A percentile compares a stretch with the other conserved stretches of the same genome.
Conservation (phyloP, 176 grass and related monocot genomes). For the Puya raimondii region DNA sequence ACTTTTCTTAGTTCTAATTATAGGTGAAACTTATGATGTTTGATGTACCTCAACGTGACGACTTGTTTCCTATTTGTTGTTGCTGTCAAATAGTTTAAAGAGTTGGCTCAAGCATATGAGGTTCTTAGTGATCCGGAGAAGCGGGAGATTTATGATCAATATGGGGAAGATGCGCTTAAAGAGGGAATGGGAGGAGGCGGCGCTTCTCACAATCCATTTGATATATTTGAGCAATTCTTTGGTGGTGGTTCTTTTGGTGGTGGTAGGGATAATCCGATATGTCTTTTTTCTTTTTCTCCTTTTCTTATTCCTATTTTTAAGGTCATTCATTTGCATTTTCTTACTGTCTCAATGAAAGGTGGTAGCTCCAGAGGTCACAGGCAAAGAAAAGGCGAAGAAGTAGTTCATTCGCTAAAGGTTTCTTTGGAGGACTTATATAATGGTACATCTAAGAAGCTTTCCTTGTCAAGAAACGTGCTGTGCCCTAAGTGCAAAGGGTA, state of each 20-base stretch:
- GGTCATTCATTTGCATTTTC: slow-evolving; percentile 10
- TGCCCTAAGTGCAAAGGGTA: slow-evolving; percentile 95
- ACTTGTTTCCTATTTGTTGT: neutral
- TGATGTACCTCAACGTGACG: neutral
- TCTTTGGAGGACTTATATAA: slow-evolving; percentile 92
- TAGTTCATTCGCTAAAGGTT: slow-evolving; percentile 75
- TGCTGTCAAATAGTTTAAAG: slow-evolving; percentile 58
- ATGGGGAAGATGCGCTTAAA: slow-evolving; percentile 94
- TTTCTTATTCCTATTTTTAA: neutral
- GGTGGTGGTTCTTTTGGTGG: slow-evolving; percentile 49
- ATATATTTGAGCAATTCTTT: slow-evolving; percentile 92
- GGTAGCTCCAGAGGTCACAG: slow-evolving; percentile 71
- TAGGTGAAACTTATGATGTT: neutral
- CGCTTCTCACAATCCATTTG: slow-evolving; percentile 64
- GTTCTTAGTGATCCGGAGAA: slow-evolving; percentile 92
- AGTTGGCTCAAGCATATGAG: slow-evolving; percentile 89
- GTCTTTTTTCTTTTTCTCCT: neutral
- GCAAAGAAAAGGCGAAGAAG: slow-evolving; percentile 74
- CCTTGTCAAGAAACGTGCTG: slow-evolving; percentile 58
- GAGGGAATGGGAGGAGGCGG: slow-evolving; percentile 88
- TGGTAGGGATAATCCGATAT: slow-evolving; percentile 15
- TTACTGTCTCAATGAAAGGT: slow-evolving; percentile 36
- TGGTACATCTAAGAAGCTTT: slow-evolving; percentile 71
- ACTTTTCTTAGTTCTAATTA: too few relatives aligned
- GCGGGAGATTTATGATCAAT: slow-evolving; percentile 82